Percentiles rank a stretch among this genome's conserved stretches.
These are phyloP conservation scores for Pistacia vera DNA, from an alignment of 345 rosid species.

Conservation along the genomic window DNA sequence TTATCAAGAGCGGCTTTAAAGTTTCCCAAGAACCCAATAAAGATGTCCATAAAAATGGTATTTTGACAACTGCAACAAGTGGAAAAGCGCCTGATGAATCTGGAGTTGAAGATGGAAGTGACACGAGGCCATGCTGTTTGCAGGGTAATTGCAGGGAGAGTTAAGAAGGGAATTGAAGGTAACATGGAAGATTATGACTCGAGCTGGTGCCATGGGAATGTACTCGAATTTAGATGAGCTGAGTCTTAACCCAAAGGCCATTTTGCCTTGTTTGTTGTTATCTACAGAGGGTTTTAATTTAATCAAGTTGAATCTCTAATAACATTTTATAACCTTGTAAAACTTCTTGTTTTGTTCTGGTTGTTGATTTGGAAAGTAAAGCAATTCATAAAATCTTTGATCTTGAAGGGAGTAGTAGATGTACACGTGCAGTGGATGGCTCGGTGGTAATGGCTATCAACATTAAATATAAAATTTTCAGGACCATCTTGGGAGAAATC, in stretches of 20 bases:
- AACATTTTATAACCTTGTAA: neutral
- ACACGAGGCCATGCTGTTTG: conserved; percentile 76
- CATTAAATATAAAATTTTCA: conserved; percentile 18
- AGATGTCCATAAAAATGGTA: conserved; percentile 35
- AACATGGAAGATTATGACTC: conserved; percentile 63
- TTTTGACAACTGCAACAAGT: conserved; percentile 76
- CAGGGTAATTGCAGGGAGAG: conserved; percentile 78
- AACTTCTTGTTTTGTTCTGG: conserved; percentile 8
- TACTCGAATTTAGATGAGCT: conserved; percentile 70
- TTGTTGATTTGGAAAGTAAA: neutral
- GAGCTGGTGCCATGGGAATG: conserved; percentile 48
- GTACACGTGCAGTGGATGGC: neutral
- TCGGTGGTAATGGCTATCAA: neutral
- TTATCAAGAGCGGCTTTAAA: conserved; percentile 69
- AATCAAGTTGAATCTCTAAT: neutral
- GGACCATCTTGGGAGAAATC: neutral
- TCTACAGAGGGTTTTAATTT: conserved; percentile 52
- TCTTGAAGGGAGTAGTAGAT: neutral
- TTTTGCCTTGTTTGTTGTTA: conserved; percentile 83
- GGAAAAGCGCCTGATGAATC: conserved; percentile 74
- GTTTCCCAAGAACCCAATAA: conserved; percentile 19
- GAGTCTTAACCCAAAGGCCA: conserved; percentile 66
- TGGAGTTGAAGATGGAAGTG: conserved; percentile 26
- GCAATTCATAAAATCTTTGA: neutral
- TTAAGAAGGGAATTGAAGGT: conserved; percentile 52